A percentile compares a stretch with the other conserved stretches of the same genome.
Evolutionary conservation across 805 yeast genomes (phyloP).

Genomic region (Metschnikowia similis): DNA sequence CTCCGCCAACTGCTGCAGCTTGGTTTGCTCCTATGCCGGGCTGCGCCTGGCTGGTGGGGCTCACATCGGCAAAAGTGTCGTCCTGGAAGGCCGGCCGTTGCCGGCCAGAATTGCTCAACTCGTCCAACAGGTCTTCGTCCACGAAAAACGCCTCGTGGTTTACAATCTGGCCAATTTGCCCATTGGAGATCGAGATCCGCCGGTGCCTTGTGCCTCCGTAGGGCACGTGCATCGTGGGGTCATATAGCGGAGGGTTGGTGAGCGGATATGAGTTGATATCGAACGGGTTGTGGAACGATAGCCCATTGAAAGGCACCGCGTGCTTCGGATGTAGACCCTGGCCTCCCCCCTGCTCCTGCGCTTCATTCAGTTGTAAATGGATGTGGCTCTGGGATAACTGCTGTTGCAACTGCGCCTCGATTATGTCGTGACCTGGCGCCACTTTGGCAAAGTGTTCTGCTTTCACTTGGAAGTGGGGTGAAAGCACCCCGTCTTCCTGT

Average conservation of each 20-base stretch:
- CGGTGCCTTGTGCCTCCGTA: constrained; percentile 43
- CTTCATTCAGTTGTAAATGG: neutral
- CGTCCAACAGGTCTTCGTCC: constrained; percentile 24
- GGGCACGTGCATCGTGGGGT: constrained; percentile 37
- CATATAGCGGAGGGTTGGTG: constrained; percentile 46
- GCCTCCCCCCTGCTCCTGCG: neutral
- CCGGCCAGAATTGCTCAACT: constrained; percentile 9
- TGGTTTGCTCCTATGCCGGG: neutral
- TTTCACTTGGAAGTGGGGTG: neutral
- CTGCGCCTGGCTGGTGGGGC: neutral
- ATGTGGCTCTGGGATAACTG: neutral
- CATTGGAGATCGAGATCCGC: constrained; percentile 77
- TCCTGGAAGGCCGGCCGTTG: neutral
- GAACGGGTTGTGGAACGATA: constrained; percentile 33
- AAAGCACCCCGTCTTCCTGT: neutral
- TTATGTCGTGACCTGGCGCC: neutral
- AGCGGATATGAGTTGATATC: constrained; percentile 39
- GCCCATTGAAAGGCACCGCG: constrained; percentile 8
- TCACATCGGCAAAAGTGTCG: neutral
- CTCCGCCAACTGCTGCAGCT: neutral
- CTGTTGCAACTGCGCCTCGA: constrained; percentile 1
- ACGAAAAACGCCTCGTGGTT: constrained; percentile 39
- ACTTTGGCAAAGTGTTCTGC: neutral
- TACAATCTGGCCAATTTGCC: constrained; percentile 75
- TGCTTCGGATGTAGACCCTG: constrained; percentile 4